Evolutionary conservation across 2,329 filamentous ascomycete genomes (phyloP).

Genomic region (Aurifilum marmelostoma): DNA sequence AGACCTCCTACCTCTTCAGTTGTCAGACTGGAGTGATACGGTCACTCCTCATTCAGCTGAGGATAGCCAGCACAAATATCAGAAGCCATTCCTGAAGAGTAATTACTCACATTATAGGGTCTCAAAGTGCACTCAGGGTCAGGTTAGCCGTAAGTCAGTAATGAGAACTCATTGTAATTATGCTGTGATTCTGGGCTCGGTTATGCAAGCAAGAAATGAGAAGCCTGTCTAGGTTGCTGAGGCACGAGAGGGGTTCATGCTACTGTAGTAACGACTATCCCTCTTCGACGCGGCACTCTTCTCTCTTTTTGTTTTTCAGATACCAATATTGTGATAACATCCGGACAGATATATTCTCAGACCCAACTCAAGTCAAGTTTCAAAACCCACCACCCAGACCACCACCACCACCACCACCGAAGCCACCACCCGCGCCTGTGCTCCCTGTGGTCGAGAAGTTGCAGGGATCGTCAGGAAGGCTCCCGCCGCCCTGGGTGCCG

Average conservation of each 20-base stretch:
- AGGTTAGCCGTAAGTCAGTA: no score
- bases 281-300: no score
- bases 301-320: not conserved
- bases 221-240: not conserved
- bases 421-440: not conserved
- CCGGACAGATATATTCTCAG: not conserved
- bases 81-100: no score
- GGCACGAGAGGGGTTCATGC: no score
- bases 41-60: no score
- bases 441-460: not conserved
- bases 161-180: no score
- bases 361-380: not conserved
- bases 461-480: constrained; percentile 1
- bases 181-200: not conserved
- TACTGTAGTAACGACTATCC: no score
- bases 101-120: no score
- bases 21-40: no score
- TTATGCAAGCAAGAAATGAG: not conserved
- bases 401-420: not conserved
- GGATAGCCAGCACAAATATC: no score
- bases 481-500: not conserved
- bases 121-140: no score
- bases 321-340: not conserved
- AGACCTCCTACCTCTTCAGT: no score
- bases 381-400: not conserved